Evolutionary conservation across 805 yeast genomes (phyloP).

Genomic region (Saturnispora ahearnii): DNA sequence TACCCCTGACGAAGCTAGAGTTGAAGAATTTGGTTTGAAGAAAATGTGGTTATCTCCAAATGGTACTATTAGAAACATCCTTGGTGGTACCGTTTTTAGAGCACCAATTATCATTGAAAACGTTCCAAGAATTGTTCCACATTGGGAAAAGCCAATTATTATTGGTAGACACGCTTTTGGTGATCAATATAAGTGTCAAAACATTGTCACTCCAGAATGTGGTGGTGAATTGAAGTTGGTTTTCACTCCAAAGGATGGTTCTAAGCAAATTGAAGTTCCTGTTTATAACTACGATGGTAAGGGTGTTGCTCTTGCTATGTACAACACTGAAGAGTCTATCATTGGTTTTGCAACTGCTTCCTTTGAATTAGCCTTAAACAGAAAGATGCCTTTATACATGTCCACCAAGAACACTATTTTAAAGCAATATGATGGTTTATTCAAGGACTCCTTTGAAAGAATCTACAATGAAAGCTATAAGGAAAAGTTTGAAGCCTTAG

Average conservation of each 20-base stretch:
- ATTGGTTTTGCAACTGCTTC: slow-evolving; percentile 88
- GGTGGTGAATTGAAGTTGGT: slow-evolving; percentile 75
- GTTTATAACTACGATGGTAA: slow-evolving; percentile 63
- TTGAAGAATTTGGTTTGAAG: slow-evolving; percentile 79
- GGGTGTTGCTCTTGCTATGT: slow-evolving; percentile 88
- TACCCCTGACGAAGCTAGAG: slow-evolving; percentile 97
- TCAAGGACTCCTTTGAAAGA: slow-evolving; percentile 86
- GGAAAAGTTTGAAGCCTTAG: slow-evolving; percentile 58
- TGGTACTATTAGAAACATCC: slow-evolving; percentile 91
- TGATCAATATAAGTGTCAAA: slow-evolving; percentile 93
- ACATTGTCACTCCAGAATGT: slow-evolving; percentile 60
- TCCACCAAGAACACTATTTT: slow-evolving; percentile 93
- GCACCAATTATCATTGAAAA: slow-evolving; percentile 87
- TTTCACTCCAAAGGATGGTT: slow-evolving; percentile 63
- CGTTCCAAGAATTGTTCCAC: slow-evolving; percentile 81
- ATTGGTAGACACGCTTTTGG: slow-evolving; percentile 98
- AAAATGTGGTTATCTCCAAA: slow-evolving; percentile 98
- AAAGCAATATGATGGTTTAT: slow-evolving; percentile 89
- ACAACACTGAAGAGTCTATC: slow-evolving; percentile 90
- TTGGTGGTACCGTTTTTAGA: slow-evolving; percentile 95
- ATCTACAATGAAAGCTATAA: slow-evolving; percentile 67
- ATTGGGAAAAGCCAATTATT: slow-evolving; percentile 92
- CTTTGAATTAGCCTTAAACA: slow-evolving; percentile 74
- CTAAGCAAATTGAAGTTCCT: slow-evolving; percentile 43
- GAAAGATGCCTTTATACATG: slow-evolving; percentile 72